Base-by-base conservation (phyloP, 805 yeast species). In the Schwanniomyces sp. region DNA sequence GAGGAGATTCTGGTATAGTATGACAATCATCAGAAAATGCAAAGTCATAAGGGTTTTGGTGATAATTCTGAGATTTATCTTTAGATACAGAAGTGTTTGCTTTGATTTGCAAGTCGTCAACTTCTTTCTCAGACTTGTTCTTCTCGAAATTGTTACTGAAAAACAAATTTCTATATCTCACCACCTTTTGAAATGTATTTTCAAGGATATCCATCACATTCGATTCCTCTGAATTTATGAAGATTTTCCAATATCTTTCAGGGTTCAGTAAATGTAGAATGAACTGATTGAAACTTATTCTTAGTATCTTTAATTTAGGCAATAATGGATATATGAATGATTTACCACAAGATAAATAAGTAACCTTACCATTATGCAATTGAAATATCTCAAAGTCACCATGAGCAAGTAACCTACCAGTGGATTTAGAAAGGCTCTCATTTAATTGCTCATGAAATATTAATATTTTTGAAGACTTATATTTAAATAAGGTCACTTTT, bases 311-410 rank as follows among this genome's bases (percentile, higher is more conserved):
- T 45, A 85, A 62, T 50, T 76, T 79, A 3, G 90, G 88, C 44
- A 88, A 66, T 11, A 88, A 77, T 4, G 96, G 95, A 58, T 87
- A 87, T 1, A 87, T 79, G 34, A 88, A 79, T 5, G 81, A 72
- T n/a, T 65, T 62, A 0, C 88, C 91, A 65, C 90, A 85, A 10
- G 82, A 78, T 36, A 85, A 58, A 59, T 84, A 85, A 1, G 84
- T 78, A 7, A 82, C 84, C 48, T 70, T 75, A 16, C 81, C 79
- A 49, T 76, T 77, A 53, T 79, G 81, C 25, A 84, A 66, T 58
- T 81, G 83, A 53, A 81, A 85, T 1, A 85, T 68, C 54, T 82
- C 81, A 44, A 85, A 73, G 39, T 63, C 69, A 1, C 91, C 91
- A 49, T 80, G 81, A 1, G 86, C 82, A 26, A 85, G 57, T n/a